Percentiles rank a stretch among this genome's conserved stretches.
phyloP scores from a whole-genome alignment of 2,329 filamentous ascomycete genomes.

The Exutisphaerella laricina region DNA sequence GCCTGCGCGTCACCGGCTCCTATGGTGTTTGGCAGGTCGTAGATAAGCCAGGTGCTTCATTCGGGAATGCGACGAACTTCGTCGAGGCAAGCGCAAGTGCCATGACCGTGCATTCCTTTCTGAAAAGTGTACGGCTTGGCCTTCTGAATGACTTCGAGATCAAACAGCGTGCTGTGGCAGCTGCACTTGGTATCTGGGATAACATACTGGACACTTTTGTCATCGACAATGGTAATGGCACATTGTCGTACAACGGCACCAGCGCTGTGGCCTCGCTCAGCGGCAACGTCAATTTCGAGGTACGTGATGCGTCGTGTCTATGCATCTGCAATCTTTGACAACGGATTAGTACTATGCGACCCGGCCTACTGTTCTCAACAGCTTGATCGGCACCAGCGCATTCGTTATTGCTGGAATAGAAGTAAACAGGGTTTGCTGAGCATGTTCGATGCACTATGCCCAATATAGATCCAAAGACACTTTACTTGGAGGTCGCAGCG shows the following conservation, averaged over 20 bases:
- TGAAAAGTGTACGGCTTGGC: conserved; percentile 43
- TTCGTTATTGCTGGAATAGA: conserved; percentile 40
- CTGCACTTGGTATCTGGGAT: conserved; percentile 47
- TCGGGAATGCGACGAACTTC: conserved; percentile 55
- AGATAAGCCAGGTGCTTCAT: conserved; percentile 41
- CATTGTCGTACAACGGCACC: conserved; percentile 37
- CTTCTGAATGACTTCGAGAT: conserved; percentile 30
- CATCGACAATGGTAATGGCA: conserved; percentile 43
- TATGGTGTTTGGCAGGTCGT: conserved; percentile 55
- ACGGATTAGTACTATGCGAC: conserved; percentile 45
- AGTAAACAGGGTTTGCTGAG: conserved; percentile 19
- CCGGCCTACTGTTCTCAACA: conserved; percentile 36
- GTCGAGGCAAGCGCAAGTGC: conserved; percentile 55
- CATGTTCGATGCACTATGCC: no score
- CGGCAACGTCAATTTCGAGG: conserved; percentile 47
- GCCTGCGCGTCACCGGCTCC: conserved; percentile 12
- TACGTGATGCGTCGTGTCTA: no score
- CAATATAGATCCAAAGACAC: no score
- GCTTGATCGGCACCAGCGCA: conserved; percentile 38
- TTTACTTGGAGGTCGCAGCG: no score
- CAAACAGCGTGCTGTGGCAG: conserved; percentile 24
- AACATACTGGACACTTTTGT: conserved; percentile 43
- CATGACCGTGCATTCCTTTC: conserved; percentile 52
- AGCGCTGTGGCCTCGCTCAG: conserved; percentile 50
- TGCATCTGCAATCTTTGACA: no score